A percentile compares a stretch with the other conserved stretches of the same genome.
phyloP scores from a whole-genome alignment of 805 yeast genomes.

The Hanseniaspora vineae region DNA sequence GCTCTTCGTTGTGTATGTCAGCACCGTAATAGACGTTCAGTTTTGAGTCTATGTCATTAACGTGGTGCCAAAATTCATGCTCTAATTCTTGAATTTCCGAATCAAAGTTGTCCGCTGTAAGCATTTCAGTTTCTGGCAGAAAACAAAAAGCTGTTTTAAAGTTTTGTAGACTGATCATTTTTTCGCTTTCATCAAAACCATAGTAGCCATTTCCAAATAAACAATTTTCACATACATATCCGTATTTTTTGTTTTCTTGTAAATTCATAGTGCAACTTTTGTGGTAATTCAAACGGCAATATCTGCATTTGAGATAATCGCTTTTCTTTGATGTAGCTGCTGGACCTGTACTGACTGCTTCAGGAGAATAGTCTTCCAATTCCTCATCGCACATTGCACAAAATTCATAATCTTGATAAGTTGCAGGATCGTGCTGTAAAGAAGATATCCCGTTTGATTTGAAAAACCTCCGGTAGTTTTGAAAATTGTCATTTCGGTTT shows the following conservation, averaged over 20 bases:
- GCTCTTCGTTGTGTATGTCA: slow-evolving; percentile 48
- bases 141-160: slow-evolving; percentile 37
- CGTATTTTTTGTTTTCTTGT: slow-evolving; percentile 8
- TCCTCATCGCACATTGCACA: background rate
- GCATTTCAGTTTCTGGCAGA: slow-evolving; percentile 11
- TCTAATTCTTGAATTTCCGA: slow-evolving; percentile 38
- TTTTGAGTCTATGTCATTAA: slow-evolving; percentile 26
- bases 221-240: slow-evolving; percentile 78
- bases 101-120: slow-evolving; percentile 13
- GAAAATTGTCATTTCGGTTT: background rate
- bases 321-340: background rate
- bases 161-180: slow-evolving; percentile 41
- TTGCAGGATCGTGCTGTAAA: background rate
- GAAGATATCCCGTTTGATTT: background rate
- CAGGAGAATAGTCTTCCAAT: background rate
- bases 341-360: background rate
- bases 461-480: background rate
- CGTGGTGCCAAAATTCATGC: slow-evolving; percentile 52
- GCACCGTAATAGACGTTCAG: slow-evolving; percentile 72
- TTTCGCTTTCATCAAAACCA: slow-evolving; percentile 65
- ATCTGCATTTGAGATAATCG: slow-evolving; percentile 2
- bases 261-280: slow-evolving; percentile 2
- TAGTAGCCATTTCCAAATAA: slow-evolving; percentile 79
- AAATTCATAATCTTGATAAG: background rate
- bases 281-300: slow-evolving; percentile 3